Conservation (phyloP, 108 stramenopile genomes). For the Nitzschia palea region DNA sequence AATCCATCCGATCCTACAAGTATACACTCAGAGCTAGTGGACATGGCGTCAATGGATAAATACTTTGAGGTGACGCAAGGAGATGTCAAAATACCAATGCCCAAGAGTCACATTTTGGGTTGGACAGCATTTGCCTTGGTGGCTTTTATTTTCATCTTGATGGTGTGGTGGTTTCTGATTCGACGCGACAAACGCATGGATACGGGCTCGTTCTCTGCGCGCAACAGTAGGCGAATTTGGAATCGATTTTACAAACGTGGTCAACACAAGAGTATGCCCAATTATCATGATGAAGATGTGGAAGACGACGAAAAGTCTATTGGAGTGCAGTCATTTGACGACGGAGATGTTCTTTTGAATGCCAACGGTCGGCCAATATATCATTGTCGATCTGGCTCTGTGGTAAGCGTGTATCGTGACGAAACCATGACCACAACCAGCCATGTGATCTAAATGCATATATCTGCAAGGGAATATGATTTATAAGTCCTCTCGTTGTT, state of each 20-base stretch:
- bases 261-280: neutral
- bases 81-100: neutral
- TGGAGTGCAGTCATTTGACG: too few species aligned
- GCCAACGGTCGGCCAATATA: too few species aligned
- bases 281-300: neutral
- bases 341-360: too few species aligned
- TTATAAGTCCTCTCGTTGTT: too few species aligned
- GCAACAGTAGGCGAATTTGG: neutral
- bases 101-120: conserved; percentile 3
- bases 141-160: neutral
- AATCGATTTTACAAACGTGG: neutral
- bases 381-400: too few species aligned
- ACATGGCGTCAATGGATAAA: conserved; percentile 8
- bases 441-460: too few species aligned
- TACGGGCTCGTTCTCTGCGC: neutral
- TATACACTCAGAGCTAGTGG: conserved; percentile 24
- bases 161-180: conserved; percentile 6
- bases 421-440: too few species aligned
- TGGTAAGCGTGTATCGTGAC: too few species aligned
- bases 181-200: conserved; percentile 7
- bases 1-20: conserved; percentile 13
- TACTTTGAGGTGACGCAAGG: neutral
- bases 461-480: too few species aligned
- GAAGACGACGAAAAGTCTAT: neutral
- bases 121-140: conserved; percentile 2